Evolutionary conservation across 192 early-diverging fungal genomes (phyloP), one percentile per base, ranked within the genome.

Genomic region (Coemansia sp.): DNA sequence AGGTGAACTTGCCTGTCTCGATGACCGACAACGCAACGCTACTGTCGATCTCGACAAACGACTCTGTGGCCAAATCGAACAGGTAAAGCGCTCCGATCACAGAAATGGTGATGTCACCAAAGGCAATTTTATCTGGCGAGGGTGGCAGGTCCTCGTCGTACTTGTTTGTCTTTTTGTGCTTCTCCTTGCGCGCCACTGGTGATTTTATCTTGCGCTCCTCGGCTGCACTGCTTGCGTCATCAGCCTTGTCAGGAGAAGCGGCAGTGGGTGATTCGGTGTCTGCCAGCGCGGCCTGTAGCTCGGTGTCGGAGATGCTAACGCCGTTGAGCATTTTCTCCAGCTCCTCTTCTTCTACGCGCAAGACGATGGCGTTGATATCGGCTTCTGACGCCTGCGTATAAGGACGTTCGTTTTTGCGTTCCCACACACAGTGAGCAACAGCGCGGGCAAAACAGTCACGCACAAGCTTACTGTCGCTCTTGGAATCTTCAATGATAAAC

Each of bases 81-180:
- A 92, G 64, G 70, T 88, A 87, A 32, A 95, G 78, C 31, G 87
- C 80, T 16, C 81, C 91, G 1, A 70, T 58, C 14, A 76, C 80
- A 3, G 80, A 70, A 2, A 80, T 75, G 7, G 88, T 71, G 1
- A 74, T 60, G 28, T 87, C 82, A 60, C 86, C 86, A 2, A 67
- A 64, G 0, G 82, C 82, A 38, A 70, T 61, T 29, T 69, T 71
- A 7, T 60, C 36, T 8, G 75, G 71, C 64, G 67, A 63, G 0
- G 68, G 36, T 8, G 80, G 76, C 36, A 80, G 64, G 52, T 67
- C 14, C 17, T 66, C 59, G 17, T 32, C 28, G 7, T 25, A n/a
- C 33, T 50, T 48, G 49, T n/a, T 5, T 18, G 17, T 12, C 31
- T 20, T 49, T 67, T 64, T 48, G 20, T 36, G 58, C 17, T 20